Conservation (phyloP, 192 early-diverging fungal species). For the Umbelopsis sp. region DNA sequence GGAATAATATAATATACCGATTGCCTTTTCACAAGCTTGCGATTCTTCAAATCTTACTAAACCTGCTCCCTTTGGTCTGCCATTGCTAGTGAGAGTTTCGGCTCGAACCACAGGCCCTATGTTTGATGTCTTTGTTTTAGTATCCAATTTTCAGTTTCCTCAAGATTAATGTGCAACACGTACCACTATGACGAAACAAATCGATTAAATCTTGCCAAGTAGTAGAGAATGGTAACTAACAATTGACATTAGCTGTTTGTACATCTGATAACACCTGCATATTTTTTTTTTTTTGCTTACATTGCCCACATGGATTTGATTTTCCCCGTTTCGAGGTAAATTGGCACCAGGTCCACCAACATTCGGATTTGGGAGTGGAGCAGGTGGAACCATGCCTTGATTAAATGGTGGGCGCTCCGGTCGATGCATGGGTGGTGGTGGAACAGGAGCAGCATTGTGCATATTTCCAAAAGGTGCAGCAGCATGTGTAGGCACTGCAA, state of each 20-base stretch:
- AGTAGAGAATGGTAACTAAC: conserved; percentile 59
- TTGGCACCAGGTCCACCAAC: conserved; percentile 35
- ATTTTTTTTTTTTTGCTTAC: conserved; percentile 27
- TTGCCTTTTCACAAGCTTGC: conserved; percentile 52
- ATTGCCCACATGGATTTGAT: conserved; percentile 50
- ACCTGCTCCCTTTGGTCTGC: conserved; percentile 58
- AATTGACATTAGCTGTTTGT: not conserved
- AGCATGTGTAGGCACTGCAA: not conserved
- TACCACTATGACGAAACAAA: conserved; percentile 55
- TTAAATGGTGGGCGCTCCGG: conserved; percentile 8
- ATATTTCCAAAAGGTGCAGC: not conserved
- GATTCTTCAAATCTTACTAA: conserved; percentile 55
- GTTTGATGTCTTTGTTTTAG: not conserved
- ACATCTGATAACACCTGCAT: not conserved
- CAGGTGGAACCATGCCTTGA: conserved; percentile 9
- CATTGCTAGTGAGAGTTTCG: conserved; percentile 49
- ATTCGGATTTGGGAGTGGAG: conserved; percentile 6
- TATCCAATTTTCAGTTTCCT: not conserved
- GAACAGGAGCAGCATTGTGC: not conserved
- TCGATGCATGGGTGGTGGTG: conserved; percentile 1
- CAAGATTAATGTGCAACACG: conserved; percentile 4
- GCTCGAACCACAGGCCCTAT: conserved; percentile 48
- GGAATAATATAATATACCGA: conserved; percentile 42
- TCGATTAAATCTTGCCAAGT: conserved; percentile 61
- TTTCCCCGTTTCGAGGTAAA: conserved; percentile 32